phyloP scores from a whole-genome alignment of 306 rosid species.

The Corylus heterophylla region DNA sequence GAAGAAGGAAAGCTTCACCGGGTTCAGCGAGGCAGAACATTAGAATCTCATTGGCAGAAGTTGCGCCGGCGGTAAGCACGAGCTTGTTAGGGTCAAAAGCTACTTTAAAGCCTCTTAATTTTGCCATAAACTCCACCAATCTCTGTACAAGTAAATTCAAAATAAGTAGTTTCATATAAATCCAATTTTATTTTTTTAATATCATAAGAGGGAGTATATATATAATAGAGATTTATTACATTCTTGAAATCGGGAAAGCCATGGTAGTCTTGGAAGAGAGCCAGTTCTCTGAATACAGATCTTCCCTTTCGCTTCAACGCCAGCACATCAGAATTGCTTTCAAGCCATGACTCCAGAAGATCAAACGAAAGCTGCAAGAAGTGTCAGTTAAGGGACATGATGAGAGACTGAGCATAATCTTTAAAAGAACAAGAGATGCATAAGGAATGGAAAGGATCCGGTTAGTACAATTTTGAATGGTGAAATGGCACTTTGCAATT shows the following conservation, averaged over 20 bases:
- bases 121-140: constrained; percentile 60
- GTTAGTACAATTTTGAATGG: too few relatives aligned
- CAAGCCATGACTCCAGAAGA: constrained; percentile 65
- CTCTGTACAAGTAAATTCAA: constrained; percentile 34
- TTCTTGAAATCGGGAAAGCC: constrained; percentile 79
- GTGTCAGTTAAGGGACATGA: constrained; percentile 9
- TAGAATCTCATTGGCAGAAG: constrained; percentile 83
- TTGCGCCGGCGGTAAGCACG: constrained; percentile 85
- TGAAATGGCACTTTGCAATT: too few relatives aligned
- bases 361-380: constrained; percentile 71
- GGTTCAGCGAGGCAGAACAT: constrained; percentile 83
- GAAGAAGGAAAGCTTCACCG: constrained; percentile 86
- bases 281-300: constrained; percentile 69
- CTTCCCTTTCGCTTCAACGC: constrained; percentile 54
- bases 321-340: constrained; percentile 49
- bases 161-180: too few relatives aligned
- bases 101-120: constrained; percentile 60
- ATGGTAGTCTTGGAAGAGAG: constrained; percentile 87
- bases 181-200: too few relatives aligned
- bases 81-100: constrained; percentile 50
- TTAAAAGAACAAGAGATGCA: too few relatives aligned
- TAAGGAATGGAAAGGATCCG: too few relatives aligned
- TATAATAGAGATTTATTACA: constrained; percentile 28
- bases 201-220: neutral
- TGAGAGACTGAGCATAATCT: neutral